These are phyloP conservation scores for Sabuloglossum arenarium DNA, from an alignment of 495 filamentous ascomycete genomes.

Conservation along the genomic window DNA sequence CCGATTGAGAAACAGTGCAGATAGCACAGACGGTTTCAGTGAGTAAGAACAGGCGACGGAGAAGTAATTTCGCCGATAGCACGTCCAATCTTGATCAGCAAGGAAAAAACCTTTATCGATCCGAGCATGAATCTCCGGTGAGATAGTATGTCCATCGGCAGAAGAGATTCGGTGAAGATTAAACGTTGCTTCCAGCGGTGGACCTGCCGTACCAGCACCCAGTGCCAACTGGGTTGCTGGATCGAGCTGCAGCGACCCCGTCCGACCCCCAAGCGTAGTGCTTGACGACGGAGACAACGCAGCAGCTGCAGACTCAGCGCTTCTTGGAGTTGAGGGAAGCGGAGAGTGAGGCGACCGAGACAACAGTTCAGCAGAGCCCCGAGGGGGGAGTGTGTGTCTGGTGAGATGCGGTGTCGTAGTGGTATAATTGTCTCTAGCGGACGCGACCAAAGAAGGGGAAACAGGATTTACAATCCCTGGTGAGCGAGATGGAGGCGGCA, in stretches of 20 bases:
- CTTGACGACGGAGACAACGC: neutral
- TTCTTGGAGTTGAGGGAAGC: neutral
- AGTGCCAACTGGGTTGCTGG: neutral
- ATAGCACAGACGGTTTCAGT: constrained; percentile 30
- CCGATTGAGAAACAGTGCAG: constrained; percentile 23
- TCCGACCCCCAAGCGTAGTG: neutral
- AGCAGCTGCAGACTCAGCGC: neutral
- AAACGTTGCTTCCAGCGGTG: constrained; percentile 38
- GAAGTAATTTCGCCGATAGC: constrained; percentile 91
- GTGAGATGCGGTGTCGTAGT: constrained; percentile 3
- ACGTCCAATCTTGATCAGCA: constrained; percentile 78
- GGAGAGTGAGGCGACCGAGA: constrained; percentile 2
- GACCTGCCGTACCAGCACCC: constrained; percentile 8
- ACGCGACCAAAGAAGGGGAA: neutral
- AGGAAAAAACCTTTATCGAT: constrained; percentile 90
- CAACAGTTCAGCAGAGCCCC: neutral
- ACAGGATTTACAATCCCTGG: neutral
- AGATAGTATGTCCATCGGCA: constrained; percentile 35
- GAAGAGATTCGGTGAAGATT: constrained; percentile 36
- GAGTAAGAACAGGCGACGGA: constrained; percentile 67
- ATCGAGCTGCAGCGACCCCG: neutral
- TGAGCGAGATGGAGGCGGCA: constrained; percentile 5
- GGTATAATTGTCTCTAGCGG: constrained; percentile 4
- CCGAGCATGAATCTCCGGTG: constrained; percentile 58
- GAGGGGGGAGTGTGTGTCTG: neutral